Evolutionary conservation across 768 basidiomycete genomes (phyloP), one percentile per base, ranked within the genome.

Genomic region (Rhizopogon vinicolor): DNA sequence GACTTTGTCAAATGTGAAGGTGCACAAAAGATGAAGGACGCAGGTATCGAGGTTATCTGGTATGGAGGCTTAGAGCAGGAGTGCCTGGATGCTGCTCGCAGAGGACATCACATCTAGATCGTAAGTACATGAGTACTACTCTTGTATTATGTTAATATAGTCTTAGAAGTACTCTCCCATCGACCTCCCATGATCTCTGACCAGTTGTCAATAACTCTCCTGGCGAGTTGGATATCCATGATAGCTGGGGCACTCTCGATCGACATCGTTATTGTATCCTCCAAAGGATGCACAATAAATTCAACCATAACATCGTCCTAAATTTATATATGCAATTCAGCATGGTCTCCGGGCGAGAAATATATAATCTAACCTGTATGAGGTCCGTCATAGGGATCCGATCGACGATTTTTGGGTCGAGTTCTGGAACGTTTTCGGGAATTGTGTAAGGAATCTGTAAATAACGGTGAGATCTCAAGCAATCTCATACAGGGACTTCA

Each of bases 1-100:
- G 96, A 98, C 69, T 99, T 98, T 67, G 96, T 99, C 12, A 78
- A 83, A 9, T 98, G 96, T 65, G 89, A 95, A 69, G 96, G 96
- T 6, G 89, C 90, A 4, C 76, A 75, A 57, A 84, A 82, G 62
- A 66, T 98, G 61, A 78, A 71, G 63, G 79, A 85, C 25, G 86
- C 83, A 7, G 91, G 88, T 4, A 76, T 93, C 5, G 81, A 88
- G 44, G 82, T 97, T 0, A 63, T 88, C n/a, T 88, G 91, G 83
- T 57, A 91, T 18, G 75, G 75, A 25, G 87, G 84, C 2, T 66
- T 97, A 42, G 91, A 93, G 64, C 77, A 85, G 39, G 82, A 89
- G 60, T 98, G 96, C 71, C 74, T 98, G 53, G 74, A 74, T 25
- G 86, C 83, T 51, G 97, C 97, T 19, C 81, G 95, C 55, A 77